Evolutionary conservation across 768 basidiomycete species (phyloP), one percentile per base, ranked within the genome.

Genomic region (Trametes cingulata): DNA sequence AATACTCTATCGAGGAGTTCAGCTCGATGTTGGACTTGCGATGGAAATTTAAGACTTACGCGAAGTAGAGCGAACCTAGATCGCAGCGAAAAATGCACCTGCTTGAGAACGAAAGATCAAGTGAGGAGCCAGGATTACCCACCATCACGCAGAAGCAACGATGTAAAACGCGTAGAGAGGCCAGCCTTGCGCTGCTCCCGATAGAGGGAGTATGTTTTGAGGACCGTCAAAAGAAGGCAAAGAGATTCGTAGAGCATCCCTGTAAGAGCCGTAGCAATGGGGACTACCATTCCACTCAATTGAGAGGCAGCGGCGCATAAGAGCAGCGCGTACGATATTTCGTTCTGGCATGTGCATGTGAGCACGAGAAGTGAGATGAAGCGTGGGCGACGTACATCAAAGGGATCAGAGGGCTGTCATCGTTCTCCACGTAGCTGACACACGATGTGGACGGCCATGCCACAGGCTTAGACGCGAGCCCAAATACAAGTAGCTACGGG

Each of bases 61-160:
- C 42, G 15, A 54, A 54, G n/a, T 54, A 54, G 4, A 54, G 17
- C 12, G 41, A 54, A 4, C 52, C 52, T 53, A 8, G n/a, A n/a
- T n/a, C n/a, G n/a, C n/a, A n/a, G n/a, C n/a, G n/a, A n/a, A n/a
- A n/a, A n/a, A n/a, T n/a, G n/a, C n/a, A n/a, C n/a, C n/a, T n/a
- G n/a, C n/a, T n/a, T n/a, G n/a, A n/a, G n/a, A n/a, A n/a, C n/a
- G n/a, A n/a, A n/a, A n/a, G n/a, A n/a, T n/a, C n/a, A n/a, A n/a
- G n/a, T n/a, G n/a, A n/a, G n/a, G n/a, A n/a, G n/a, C n/a, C n/a
- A n/a, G 9, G 13, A 22, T 19, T 33, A 33, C 40, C 19, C 25
- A 54, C 52, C 52, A 35, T 54, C 52, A 43, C n/a, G 52, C 17
- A 54, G 19, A 15, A 54, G 41, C 25, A 43, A 13, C 15, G 37